phyloP scores from a whole-genome alignment of 495 filamentous ascomycete species.

The Terfezia claveryi region DNA sequence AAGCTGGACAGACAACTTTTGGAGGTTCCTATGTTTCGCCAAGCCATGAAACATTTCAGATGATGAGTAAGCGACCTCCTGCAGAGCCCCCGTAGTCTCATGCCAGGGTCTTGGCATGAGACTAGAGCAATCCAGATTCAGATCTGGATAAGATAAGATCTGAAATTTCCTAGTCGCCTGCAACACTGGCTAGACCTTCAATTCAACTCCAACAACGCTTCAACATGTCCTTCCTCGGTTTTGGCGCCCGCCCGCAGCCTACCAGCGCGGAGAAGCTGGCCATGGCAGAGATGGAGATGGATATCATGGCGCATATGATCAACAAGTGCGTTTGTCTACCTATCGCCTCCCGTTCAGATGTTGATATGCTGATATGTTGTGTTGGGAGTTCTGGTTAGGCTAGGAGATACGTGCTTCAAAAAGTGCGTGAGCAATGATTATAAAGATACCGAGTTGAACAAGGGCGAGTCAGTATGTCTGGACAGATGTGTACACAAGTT shows the following conservation, averaged over 20 bases:
- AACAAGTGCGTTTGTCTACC: conserved; percentile 40
- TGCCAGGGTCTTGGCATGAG: no score
- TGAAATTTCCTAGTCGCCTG: background rate
- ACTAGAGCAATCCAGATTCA: no score
- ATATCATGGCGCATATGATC: conserved; percentile 93
- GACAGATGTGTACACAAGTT: conserved; percentile 94
- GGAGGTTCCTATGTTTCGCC: no score
- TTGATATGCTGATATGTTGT: background rate
- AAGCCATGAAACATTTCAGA: no score
- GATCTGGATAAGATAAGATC: no score
- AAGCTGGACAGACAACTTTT: no score
- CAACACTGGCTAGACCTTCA: background rate
- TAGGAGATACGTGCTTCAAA: conserved; percentile 66
- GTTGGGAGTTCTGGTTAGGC: conserved; percentile 26
- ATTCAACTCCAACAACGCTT: conserved; percentile 4
- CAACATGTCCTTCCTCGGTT: conserved; percentile 75
- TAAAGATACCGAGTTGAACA: conserved; percentile 87
- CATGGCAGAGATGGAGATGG: conserved; percentile 77
- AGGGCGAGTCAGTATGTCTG: conserved; percentile 92
- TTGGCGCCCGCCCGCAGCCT: conserved; percentile 65
- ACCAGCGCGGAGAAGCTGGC: conserved; percentile 90
- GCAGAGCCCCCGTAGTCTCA: no score
- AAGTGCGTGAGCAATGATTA: conserved; percentile 85
- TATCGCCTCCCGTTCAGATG: background rate
- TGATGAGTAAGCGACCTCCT: no score